Base-by-base conservation (phyloP, 148 eudicot species). In the Rhododendron ferrugineum region DNA sequence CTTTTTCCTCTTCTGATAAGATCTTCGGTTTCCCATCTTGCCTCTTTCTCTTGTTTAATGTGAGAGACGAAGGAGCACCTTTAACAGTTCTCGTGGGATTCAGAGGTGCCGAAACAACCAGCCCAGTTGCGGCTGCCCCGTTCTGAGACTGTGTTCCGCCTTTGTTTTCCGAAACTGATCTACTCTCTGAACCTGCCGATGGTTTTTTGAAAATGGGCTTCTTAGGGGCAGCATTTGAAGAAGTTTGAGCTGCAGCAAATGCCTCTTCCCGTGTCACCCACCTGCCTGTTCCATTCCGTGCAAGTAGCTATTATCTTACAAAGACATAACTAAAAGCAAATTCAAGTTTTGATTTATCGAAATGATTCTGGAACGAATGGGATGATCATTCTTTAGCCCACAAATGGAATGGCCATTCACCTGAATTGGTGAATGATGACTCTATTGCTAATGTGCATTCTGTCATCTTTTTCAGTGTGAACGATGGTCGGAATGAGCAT, bases 251-350 rank as follows among this genome's bases (percentile, higher is more conserved):
- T 84, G 93, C 89, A 88, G 92, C 88, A 88, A 92, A 89, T 46
- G 98, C 99, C 91, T 95, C 98, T 85, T 94, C 94, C 87, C 89
- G 93, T 26, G 99, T 91, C 85, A 97, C 99, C 99, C 98, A 95
- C 84, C 90, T 94, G 84, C 99, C 99, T 97, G 92, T 89, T 81
- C 18, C 77, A 81, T 23, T 60, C 34, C 42, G 78, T 28, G 40
- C 30, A 83, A 84, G 66, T 26, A 87, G 52, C 75, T 68, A 66
- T 54, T 7, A 62, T 11, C 50, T 78, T 80, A 78, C 9, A 15
- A 52, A 54, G 30, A 11, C 80, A 66, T 66, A 49, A n/a, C 16
- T 6, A 28, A 56, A 9, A 26, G 49, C 1, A 66, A 26, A 70
- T 70, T 34, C 75, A 70, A 30, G 37, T 3, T 70, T 28, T 70